A percentile compares a stretch with the other conserved stretches of the same genome.
Conservation (phyloP, 2,329 filamentous ascomycete species). For the Xylaria arbuscula region DNA sequence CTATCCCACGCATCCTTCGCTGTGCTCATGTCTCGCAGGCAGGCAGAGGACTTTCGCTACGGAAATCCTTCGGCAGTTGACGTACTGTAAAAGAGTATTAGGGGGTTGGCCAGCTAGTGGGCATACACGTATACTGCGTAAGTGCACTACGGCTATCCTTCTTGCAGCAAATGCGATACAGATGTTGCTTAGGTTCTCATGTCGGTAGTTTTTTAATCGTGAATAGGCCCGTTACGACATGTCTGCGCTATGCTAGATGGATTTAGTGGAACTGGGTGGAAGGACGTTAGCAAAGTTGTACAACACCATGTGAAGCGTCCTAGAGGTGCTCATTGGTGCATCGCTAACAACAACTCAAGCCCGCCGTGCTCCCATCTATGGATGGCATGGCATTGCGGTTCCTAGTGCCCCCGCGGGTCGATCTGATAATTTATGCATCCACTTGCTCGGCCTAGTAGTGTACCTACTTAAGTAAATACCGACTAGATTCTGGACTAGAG, state of each 20-base stretch:
- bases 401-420: neutral
- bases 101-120: too few relatives aligned
- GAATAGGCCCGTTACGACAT: neutral
- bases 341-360: neutral
- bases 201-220: neutral
- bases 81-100: neutral
- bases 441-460: neutral
- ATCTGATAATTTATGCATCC: constrained; percentile 14
- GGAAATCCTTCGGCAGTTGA: constrained; percentile 24
- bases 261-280: neutral
- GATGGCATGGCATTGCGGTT: neutral
- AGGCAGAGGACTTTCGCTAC: neutral
- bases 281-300: constrained; percentile 6
- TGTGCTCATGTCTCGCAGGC: neutral
- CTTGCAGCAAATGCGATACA: neutral
- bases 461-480: neutral
- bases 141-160: too few relatives aligned
- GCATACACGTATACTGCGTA: too few relatives aligned
- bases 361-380: constrained; percentile 22
- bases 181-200: constrained; percentile 4
- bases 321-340: constrained; percentile 24
- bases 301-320: constrained; percentile 26
- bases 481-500: neutral
- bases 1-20: constrained; percentile 11
- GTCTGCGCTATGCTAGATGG: neutral